phyloP scores from a whole-genome alignment of 305 asterid genomes.

The Fraxinus sp. region DNA sequence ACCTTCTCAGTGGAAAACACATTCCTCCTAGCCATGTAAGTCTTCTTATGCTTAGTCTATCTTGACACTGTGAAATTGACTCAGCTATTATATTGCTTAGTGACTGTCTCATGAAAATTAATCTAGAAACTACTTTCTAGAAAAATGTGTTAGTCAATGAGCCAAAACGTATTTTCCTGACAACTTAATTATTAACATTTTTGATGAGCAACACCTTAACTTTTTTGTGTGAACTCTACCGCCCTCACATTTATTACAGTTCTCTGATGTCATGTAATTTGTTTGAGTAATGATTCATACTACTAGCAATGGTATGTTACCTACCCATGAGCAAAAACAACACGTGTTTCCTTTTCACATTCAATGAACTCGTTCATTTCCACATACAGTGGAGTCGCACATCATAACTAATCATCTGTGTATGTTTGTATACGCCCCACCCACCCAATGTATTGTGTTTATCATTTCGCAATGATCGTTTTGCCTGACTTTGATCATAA shows the following conservation, averaged over 20 bases:
- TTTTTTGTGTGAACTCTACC: neutral
- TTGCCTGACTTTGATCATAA: neutral
- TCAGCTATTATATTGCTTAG: neutral
- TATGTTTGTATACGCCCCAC: neutral
- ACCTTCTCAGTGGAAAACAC: constrained; percentile 95
- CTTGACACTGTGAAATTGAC: neutral
- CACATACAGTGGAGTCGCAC: neutral
- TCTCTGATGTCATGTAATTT: neutral
- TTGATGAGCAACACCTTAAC: neutral
- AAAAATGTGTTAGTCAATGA: neutral
- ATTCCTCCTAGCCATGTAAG: constrained; percentile 97
- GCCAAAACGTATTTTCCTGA: neutral
- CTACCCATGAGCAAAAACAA: neutral
- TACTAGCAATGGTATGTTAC: neutral
- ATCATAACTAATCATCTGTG: neutral
- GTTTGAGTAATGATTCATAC: neutral
- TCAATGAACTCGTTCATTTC: neutral
- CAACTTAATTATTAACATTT: neutral
- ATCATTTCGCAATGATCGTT: neutral
- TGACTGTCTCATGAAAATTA: neutral
- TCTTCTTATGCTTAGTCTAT: constrained; percentile 17
- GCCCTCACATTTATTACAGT: constrained; percentile 3
- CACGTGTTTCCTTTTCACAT: neutral
- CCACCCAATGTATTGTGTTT: neutral
- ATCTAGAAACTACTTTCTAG: neutral